phyloP scores from a whole-genome alignment of 2,329 filamentous ascomycete species.

The Spiromastix sp. region DNA sequence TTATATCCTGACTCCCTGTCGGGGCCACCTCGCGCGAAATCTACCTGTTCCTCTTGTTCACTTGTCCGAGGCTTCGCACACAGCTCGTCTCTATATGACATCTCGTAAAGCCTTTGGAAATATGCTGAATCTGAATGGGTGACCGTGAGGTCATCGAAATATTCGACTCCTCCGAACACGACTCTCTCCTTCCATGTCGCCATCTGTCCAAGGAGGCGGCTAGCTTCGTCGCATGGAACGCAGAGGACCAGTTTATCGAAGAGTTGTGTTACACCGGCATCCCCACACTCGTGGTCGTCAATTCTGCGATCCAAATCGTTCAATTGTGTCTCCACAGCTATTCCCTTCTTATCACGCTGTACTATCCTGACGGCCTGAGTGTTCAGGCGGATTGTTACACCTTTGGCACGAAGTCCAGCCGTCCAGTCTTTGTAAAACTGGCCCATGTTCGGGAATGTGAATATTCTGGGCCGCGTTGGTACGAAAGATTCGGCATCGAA shows the following conservation, averaged over 20 bases:
- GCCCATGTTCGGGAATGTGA: conserved; percentile 51
- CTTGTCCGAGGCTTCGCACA: conserved; percentile 36
- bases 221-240: conserved; percentile 44
- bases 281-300: conserved; percentile 23
- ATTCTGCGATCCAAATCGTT: conserved; percentile 9
- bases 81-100: conserved; percentile 40
- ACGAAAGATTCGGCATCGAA: conserved; percentile 46
- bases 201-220: conserved; percentile 41
- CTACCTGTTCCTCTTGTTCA: conserved; percentile 35
- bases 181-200: conserved; percentile 51
- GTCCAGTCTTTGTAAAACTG: conserved; percentile 49
- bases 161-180: conserved; percentile 60
- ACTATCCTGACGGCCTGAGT: conserved; percentile 43
- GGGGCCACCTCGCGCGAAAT: conserved; percentile 35
- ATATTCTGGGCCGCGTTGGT: conserved; percentile 44
- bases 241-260: conserved; percentile 53
- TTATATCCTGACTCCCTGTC: conserved; percentile 37
- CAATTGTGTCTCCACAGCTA: conserved; percentile 31
- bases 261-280: conserved; percentile 35
- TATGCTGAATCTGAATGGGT: conserved; percentile 49
- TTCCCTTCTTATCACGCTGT: conserved; percentile 40
- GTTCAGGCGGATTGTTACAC: conserved; percentile 46
- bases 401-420: conserved; percentile 39
- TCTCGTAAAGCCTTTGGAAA: conserved; percentile 49
- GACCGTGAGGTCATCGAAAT: conserved; percentile 52